phyloP scores from a whole-genome alignment of 208 protist species.

The Trichomonas vaginalis region DNA sequence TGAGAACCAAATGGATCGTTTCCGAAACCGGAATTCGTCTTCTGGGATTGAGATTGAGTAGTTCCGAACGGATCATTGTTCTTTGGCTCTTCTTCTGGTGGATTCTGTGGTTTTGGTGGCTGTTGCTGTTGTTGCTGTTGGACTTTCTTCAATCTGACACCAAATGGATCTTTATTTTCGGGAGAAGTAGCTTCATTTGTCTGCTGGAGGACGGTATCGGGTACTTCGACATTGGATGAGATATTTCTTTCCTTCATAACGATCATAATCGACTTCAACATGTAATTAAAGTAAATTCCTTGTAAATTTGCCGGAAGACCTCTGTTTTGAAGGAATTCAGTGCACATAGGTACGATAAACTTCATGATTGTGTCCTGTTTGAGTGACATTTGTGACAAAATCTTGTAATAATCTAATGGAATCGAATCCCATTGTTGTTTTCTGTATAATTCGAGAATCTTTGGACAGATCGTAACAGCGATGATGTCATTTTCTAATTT shows the following conservation, averaged over 20 bases:
- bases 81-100: neutral
- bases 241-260: neutral
- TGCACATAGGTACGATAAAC: neutral
- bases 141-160: neutral
- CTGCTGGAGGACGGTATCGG: neutral
- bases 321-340: neutral
- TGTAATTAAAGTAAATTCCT: neutral
- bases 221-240: neutral
- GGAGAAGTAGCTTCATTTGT: neutral
- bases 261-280: neutral
- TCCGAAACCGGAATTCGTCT: neutral
- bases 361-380: neutral
- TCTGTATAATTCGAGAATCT: neutral
- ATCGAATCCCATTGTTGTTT: neutral
- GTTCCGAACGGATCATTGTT: neutral
- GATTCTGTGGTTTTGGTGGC: too few relatives aligned
- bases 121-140: too few relatives aligned
- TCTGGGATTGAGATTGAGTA: neutral
- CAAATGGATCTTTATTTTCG: neutral
- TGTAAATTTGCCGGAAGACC: neutral
- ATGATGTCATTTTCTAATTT: neutral
- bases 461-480: neutral
- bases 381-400: neutral
- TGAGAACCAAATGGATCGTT: neutral
- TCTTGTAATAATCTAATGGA: neutral